These are phyloP conservation scores for Pochonia chlamydosporia DNA, from an alignment of 2,329 filamentous ascomycete species.

Conservation along the genomic window DNA sequence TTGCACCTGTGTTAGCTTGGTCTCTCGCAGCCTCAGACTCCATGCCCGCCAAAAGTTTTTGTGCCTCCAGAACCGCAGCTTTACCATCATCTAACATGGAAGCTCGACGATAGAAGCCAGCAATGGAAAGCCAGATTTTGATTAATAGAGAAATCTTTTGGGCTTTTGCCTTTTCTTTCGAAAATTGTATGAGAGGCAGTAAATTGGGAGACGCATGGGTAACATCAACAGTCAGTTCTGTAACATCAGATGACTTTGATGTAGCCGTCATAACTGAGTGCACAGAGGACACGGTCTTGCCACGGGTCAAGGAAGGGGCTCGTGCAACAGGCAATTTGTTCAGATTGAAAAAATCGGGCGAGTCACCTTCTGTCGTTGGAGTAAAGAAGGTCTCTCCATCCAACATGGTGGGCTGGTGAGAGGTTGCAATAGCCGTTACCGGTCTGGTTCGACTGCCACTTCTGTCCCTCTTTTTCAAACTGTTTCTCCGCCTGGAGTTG, in stretches of 20 bases:
- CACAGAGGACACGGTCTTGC: constrained; percentile 37
- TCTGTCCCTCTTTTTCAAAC: constrained; percentile 47
- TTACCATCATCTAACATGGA: constrained; percentile 73
- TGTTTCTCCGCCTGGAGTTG: constrained; percentile 43
- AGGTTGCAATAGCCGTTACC: constrained; percentile 32
- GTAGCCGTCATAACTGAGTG: constrained; percentile 39
- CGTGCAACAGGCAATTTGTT: constrained; percentile 32
- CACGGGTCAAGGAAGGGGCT: constrained; percentile 36
- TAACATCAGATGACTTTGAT: constrained; percentile 32
- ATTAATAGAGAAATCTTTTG: constrained; percentile 54
- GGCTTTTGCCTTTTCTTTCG: constrained; percentile 45
- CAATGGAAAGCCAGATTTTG: constrained; percentile 85
- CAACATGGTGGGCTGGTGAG: constrained; percentile 34
- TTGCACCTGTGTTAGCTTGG: constrained; percentile 54
- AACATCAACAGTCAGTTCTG: constrained; percentile 33
- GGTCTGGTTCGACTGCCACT: constrained; percentile 42
- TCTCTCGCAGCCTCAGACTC: constrained; percentile 62
- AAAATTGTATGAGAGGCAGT: constrained; percentile 48
- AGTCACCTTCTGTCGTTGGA: constrained; percentile 35
- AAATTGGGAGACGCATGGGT: constrained; percentile 40
- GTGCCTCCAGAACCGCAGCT: constrained; percentile 75
- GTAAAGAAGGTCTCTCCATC: constrained; percentile 49
- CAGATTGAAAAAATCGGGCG: constrained; percentile 38
- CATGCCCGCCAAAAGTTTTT: constrained; percentile 65
- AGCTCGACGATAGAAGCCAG: constrained; percentile 79